Percentiles rank a stretch among this genome's conserved stretches.
These are phyloP conservation scores for Hypoxylon sp. DNA, from an alignment of 2,329 filamentous ascomycete genomes.

Conservation along the genomic window DNA sequence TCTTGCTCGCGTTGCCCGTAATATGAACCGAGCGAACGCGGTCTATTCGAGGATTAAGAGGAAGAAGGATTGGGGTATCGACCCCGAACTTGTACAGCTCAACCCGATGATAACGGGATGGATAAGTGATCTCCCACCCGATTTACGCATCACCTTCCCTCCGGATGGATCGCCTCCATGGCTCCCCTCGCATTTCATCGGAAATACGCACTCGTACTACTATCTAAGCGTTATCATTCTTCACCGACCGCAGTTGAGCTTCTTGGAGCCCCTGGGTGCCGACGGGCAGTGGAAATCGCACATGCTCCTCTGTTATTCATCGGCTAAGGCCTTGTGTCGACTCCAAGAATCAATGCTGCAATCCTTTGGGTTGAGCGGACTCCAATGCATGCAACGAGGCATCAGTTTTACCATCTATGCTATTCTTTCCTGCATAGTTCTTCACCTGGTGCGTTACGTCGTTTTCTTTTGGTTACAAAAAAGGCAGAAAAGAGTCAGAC, in stretches of 20 bases:
- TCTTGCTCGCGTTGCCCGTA: slow-evolving; percentile 80
- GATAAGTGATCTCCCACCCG: slow-evolving; percentile 79
- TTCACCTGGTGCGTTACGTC: slow-evolving; percentile 80
- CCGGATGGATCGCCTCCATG: slow-evolving; percentile 83
- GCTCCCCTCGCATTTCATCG: slow-evolving; percentile 87
- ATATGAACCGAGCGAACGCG: slow-evolving; percentile 81
- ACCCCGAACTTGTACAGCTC: slow-evolving; percentile 83
- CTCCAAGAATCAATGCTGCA: slow-evolving; percentile 86
- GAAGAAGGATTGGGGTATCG: slow-evolving; percentile 85
- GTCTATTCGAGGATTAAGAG: slow-evolving; percentile 78
- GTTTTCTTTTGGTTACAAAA: slow-evolving; percentile 12
- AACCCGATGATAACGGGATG: slow-evolving; percentile 82
- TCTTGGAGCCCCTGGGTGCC: slow-evolving; percentile 76
- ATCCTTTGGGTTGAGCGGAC: slow-evolving; percentile 79
- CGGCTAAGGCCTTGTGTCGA: slow-evolving; percentile 86
- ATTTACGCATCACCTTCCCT: slow-evolving; percentile 82
- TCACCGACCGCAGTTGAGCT: slow-evolving; percentile 85
- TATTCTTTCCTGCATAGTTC: slow-evolving; percentile 89
- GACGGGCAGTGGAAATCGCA: slow-evolving; percentile 88
- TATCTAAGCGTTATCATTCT: slow-evolving; percentile 87
- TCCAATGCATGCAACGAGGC: slow-evolving; percentile 92
- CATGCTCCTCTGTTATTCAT: slow-evolving; percentile 86
- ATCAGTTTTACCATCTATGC: slow-evolving; percentile 97
- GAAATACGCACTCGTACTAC: slow-evolving; percentile 90
- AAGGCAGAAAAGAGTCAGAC: slow-evolving; percentile 11